These are phyloP conservation scores for Adenanthera pavonina DNA, from an alignment of 306 rosid species.

Conservation along the genomic window DNA sequence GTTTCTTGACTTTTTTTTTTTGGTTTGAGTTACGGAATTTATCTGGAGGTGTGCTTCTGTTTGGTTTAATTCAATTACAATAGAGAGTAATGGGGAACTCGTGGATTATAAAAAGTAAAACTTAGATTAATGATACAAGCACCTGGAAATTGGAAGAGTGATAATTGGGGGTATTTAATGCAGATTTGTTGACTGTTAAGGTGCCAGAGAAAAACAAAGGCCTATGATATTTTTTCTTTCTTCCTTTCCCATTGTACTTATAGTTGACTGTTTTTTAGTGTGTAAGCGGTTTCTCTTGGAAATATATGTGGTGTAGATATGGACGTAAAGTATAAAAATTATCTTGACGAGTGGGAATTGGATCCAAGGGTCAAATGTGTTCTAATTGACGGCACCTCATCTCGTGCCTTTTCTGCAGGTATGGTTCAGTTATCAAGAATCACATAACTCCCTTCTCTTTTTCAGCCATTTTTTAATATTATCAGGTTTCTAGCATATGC, in stretches of 20 bases:
- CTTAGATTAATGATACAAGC: constrained; percentile 16
- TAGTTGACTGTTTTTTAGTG: neutral
- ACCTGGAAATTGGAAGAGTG: neutral
- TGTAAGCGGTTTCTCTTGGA: neutral
- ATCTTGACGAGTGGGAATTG: constrained; percentile 88
- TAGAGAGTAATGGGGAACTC: constrained; percentile 13
- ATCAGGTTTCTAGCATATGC: constrained; percentile 31
- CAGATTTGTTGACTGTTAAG: neutral
- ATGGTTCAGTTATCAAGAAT: constrained; percentile 34
- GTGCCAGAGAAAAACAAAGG: neutral
- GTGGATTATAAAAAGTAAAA: constrained; percentile 23
- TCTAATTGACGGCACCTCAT: constrained; percentile 80
- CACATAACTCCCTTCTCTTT: neutral
- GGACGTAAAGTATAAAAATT: constrained; percentile 86
- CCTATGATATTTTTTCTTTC: neutral
- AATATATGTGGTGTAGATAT: constrained; percentile 65
- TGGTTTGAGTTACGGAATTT: constrained; percentile 17
- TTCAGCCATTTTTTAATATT: constrained; percentile 15
- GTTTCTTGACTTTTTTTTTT: neutral
- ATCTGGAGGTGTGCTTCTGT: constrained; percentile 4
- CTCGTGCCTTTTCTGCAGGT: constrained; percentile 98
- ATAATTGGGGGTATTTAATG: neutral
- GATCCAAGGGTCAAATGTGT: constrained; percentile 91
- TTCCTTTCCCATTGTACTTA: neutral
- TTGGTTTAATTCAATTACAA: constrained; percentile 14